Percentiles rank a stretch among this genome's conserved stretches.
Evolutionary conservation across 176 grass and related monocot genomes (phyloP).

Genomic region (Zoysia japonica): DNA sequence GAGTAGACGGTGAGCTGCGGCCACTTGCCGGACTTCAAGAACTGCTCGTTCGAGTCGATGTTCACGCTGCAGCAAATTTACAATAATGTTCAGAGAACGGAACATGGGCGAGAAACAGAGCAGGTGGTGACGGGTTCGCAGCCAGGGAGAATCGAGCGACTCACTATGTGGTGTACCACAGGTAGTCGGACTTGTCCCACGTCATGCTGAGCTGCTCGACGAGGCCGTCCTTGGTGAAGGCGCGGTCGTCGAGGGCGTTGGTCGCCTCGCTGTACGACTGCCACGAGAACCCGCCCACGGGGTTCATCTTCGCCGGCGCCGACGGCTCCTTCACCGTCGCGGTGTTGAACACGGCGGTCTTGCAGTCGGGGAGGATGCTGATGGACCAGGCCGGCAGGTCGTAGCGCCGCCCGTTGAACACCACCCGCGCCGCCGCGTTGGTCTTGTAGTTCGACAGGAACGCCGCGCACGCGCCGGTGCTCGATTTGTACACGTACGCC

Average conservation of each 20-base stretch:
- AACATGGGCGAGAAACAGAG: not conserved
- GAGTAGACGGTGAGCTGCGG: conserved; percentile 73
- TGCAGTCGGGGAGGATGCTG: conserved; percentile 90
- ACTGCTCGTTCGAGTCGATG: conserved; percentile 71
- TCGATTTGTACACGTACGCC: conserved; percentile 83
- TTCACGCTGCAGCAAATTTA: conserved; percentile 50
- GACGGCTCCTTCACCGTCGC: conserved; percentile 65
- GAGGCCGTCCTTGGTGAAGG: conserved; percentile 92
- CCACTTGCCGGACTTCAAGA: conserved; percentile 67
- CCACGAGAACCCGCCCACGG: conserved; percentile 60
- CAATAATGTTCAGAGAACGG: not conserved
- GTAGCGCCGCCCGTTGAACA: conserved; percentile 64
- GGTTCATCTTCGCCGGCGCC: conserved; percentile 59
- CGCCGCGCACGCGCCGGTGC: conserved; percentile 67
- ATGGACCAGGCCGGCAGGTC: conserved; percentile 89
- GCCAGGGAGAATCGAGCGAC: not conserved
- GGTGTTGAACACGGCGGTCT: conserved; percentile 87
- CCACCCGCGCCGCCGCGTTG: conserved; percentile 41
- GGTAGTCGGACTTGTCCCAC: conserved; percentile 93
- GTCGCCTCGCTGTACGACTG: conserved; percentile 76
- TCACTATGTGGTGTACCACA: conserved; percentile 98
- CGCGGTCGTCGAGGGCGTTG: conserved; percentile 53
- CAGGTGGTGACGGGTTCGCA: no score
- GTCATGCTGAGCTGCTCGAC: conserved; percentile 91
- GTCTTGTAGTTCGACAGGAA: conserved; percentile 89